These are phyloP conservation scores for Exophiala oligosperma DNA, from an alignment of 2,329 filamentous ascomycete species.

Conservation along the genomic window DNA sequence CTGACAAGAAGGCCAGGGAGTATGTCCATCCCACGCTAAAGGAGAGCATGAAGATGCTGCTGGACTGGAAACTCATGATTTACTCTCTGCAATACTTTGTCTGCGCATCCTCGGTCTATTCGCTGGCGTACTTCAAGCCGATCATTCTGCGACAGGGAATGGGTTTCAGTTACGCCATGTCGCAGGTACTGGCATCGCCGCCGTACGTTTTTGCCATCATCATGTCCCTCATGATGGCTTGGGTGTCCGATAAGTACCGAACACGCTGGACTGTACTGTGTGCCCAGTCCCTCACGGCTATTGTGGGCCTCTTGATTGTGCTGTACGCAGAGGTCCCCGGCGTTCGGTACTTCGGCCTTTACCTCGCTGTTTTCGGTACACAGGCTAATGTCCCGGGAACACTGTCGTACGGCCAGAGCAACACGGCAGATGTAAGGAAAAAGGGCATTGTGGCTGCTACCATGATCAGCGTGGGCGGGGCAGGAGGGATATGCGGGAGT, in stretches of 20 bases:
- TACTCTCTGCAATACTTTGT: constrained; percentile 16
- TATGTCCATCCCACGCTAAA: constrained; percentile 27
- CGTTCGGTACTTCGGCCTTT: constrained; percentile 10
- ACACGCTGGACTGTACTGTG: constrained; percentile 64
- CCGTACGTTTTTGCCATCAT: constrained; percentile 67
- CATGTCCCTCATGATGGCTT: constrained; percentile 61
- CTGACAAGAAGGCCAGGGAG: constrained; percentile 7
- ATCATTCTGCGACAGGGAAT: constrained; percentile 68
- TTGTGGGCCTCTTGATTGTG: constrained; percentile 63
- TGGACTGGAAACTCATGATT: constrained; percentile 21
- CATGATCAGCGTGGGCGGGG: constrained; percentile 16
- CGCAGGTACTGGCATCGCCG: constrained; percentile 71
- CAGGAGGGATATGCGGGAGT: constrained; percentile 15
- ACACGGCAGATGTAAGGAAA: constrained; percentile 11
- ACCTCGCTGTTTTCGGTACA: constrained; percentile 60
- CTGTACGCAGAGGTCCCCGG: constrained; percentile 41
- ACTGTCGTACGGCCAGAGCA: constrained; percentile 13
- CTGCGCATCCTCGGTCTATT: constrained; percentile 32
- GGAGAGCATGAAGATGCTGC: constrained; percentile 11
- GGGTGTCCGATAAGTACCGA: constrained; percentile 65
- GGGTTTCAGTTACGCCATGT: constrained; percentile 62
- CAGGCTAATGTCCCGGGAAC: constrained; percentile 9
- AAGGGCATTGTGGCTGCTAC: constrained; percentile 16
- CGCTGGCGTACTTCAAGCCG: constrained; percentile 75
- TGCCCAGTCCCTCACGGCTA: constrained; percentile 55